Percentiles rank a stretch among this genome's conserved stretches.
phyloP scores from a whole-genome alignment of 352 stramenopile genomes.

The Globisporangium solare region DNA sequence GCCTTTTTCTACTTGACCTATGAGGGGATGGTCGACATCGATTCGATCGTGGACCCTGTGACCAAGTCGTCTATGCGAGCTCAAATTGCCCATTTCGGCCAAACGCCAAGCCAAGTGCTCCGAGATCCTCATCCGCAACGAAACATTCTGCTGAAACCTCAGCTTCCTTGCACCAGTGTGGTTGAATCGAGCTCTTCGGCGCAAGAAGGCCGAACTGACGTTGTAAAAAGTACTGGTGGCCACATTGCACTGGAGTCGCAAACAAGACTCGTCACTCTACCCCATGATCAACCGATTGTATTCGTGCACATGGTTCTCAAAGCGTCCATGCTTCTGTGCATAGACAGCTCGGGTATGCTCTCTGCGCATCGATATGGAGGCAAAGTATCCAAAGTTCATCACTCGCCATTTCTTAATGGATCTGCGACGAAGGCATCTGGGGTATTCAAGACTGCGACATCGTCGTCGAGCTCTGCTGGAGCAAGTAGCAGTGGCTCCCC shows the following conservation, averaged over 20 bases:
- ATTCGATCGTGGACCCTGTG: conserved; percentile 92
- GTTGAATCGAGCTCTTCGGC: not conserved
- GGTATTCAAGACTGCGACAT: conserved; percentile 30
- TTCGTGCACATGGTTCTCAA: conserved; percentile 41
- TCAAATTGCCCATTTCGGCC: conserved; percentile 98
- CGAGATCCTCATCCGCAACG: conserved; percentile 75
- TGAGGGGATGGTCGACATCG: conserved; percentile 96
- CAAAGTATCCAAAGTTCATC: conserved; percentile 46
- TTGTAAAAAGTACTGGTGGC: not conserved
- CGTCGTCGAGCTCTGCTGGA: not conserved
- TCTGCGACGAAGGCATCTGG: conserved; percentile 36
- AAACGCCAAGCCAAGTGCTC: conserved; percentile 97
- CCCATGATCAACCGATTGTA: conserved; percentile 59
- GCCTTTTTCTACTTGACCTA: conserved; percentile 99
- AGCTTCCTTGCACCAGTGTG: not conserved
- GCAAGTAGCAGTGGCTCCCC: not conserved
- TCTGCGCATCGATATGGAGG: conserved; percentile 67
- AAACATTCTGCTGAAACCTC: conserved; percentile 11
- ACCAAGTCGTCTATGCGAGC: conserved; percentile 92
- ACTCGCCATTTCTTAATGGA: conserved; percentile 37
- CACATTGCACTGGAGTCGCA: not conserved
- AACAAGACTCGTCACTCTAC: conserved; percentile 31
- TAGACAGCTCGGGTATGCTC: conserved; percentile 63
- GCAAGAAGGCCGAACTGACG: not conserved
- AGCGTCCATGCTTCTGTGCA: conserved; percentile 51